Conservation (phyloP, 495 filamentous ascomycete genomes). For the Xylaria flabelliformis region DNA sequence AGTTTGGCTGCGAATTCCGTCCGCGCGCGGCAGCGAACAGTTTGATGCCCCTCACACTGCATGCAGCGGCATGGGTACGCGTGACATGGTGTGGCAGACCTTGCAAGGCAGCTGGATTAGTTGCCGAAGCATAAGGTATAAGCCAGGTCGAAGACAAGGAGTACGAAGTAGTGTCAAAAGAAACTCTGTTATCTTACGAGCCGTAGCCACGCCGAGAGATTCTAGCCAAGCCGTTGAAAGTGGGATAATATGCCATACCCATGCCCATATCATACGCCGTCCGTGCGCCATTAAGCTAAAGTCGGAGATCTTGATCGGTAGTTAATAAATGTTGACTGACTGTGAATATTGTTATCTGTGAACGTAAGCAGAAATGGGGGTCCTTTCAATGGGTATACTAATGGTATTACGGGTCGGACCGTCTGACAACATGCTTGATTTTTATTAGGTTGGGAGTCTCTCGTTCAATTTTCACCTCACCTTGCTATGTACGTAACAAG, state of each 20-base stretch:
- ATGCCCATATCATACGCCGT: background rate
- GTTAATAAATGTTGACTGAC: background rate
- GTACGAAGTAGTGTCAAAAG: no score
- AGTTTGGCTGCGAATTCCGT: background rate
- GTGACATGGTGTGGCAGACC: no score
- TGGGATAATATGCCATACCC: background rate
- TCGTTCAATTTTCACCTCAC: no score
- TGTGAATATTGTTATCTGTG: background rate
- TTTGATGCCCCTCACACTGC: background rate
- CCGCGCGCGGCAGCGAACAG: background rate
- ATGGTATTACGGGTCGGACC: background rate
- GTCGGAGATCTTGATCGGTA: background rate
- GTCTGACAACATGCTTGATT: background rate
- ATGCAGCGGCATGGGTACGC: constrained; percentile 5
- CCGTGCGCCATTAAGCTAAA: background rate
- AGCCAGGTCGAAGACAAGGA: background rate
- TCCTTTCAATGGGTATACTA: background rate
- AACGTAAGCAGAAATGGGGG: background rate
- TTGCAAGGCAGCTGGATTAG: background rate
- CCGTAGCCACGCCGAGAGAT: constrained; percentile 10
- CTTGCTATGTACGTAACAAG: background rate
- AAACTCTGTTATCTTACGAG: background rate
- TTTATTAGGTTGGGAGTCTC: background rate
- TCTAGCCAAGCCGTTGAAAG: constrained; percentile 11
- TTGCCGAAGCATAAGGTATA: background rate